Evolutionary conservation across 441 rosid genomes (phyloP).

Genomic region (Metrosideros polymorpha): DNA sequence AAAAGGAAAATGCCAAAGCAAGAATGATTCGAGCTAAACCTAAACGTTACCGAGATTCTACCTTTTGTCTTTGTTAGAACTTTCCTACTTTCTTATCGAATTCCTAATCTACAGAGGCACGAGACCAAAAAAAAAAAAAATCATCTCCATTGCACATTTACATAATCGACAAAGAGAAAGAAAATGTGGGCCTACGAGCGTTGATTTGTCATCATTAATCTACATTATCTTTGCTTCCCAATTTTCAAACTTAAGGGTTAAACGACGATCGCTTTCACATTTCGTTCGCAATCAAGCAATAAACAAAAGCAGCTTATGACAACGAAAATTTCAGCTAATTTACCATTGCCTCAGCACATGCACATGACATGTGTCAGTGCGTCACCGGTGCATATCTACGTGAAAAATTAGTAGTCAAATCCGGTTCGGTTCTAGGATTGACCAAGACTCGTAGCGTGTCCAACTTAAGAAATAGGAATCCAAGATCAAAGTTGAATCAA

Average conservation of each 20-base stretch:
- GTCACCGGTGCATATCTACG: not conserved
- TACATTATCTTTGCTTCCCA: not conserved
- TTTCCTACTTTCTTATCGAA: not conserved
- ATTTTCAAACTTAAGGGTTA: not conserved
- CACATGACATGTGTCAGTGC: not conserved
- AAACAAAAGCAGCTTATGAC: not conserved
- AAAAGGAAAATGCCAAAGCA: not conserved
- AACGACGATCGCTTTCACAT: not conserved
- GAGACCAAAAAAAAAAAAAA: not conserved
- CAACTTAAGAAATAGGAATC: not conserved
- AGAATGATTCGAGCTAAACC: not conserved
- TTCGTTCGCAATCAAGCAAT: not conserved
- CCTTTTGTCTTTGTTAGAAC: not conserved
- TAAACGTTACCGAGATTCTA: not conserved
- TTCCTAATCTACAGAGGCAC: not conserved
- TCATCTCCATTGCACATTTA: not conserved
- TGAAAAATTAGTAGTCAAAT: not conserved
- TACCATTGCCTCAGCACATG: not conserved
- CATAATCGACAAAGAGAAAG: not conserved
- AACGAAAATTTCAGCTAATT: not conserved
- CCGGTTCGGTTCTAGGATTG: not conserved
- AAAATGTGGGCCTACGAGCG: not conserved
- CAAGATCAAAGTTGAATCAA: not conserved
- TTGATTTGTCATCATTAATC: not conserved
- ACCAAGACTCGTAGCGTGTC: not conserved